These are phyloP conservation scores for Aphanomyces euteiches DNA, from an alignment of 352 stramenopile species.

Conservation along the genomic window DNA sequence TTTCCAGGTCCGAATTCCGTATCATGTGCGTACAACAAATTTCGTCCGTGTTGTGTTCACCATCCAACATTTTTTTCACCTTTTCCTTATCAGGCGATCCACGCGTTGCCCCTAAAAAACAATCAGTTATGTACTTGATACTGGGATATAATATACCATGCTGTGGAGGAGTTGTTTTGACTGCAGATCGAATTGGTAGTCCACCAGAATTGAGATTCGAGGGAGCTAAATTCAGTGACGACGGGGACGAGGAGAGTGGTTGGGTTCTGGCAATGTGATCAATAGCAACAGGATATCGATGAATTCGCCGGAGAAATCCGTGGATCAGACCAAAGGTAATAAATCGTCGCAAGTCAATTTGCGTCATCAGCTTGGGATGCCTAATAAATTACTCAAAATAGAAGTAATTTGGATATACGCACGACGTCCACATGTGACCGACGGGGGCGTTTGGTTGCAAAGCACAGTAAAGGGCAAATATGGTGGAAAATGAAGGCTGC, in stretches of 20 bases:
- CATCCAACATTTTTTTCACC: conserved; percentile 78
- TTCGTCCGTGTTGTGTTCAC: conserved; percentile 77
- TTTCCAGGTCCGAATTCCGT: conserved; percentile 64
- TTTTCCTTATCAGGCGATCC: conserved; percentile 46
- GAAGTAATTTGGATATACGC: conserved; percentile 38
- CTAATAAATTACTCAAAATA: neutral
- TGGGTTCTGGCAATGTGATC: neutral
- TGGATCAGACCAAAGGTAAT: conserved; percentile 88
- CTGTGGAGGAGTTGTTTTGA: conserved; percentile 20
- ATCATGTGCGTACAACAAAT: conserved; percentile 74
- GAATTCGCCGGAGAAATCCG: conserved; percentile 74
- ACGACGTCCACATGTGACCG: conserved; percentile 79
- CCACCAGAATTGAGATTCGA: neutral
- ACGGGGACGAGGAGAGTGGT: conserved; percentile 27
- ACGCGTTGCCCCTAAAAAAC: neutral
- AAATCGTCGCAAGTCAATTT: conserved; percentile 77
- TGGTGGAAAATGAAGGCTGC: conserved; percentile 61
- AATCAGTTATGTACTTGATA: neutral
- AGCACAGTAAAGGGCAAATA: conserved; percentile 84
- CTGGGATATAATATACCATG: conserved; percentile 3
- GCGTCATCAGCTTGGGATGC: conserved; percentile 37
- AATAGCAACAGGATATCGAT: conserved; percentile 70
- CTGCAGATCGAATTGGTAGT: neutral
- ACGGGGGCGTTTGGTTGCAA: conserved; percentile 78
- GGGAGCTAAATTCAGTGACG: conserved; percentile 6